Conservation (phyloP, 352 stramenopile species). For the Globisporangium perplexum region DNA sequence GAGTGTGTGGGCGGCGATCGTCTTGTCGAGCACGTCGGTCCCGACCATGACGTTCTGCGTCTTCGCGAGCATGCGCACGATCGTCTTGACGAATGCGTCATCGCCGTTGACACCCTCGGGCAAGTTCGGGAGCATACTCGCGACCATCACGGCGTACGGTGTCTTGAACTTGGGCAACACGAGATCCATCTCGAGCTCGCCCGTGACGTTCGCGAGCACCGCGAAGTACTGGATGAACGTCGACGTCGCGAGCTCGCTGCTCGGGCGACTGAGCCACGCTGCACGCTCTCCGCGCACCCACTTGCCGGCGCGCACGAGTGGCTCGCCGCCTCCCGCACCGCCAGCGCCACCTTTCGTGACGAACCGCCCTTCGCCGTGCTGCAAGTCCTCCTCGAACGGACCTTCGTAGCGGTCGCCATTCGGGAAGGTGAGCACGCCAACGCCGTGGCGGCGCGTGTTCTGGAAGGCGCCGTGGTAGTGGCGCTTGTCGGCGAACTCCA, state of each 20-base stretch:
- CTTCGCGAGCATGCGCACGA: slow-evolving; percentile 70
- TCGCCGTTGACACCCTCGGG: slow-evolving; percentile 59
- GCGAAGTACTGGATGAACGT: slow-evolving; percentile 80
- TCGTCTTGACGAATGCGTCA: slow-evolving; percentile 64
- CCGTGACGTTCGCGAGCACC: slow-evolving; percentile 25
- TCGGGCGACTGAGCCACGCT: slow-evolving; percentile 63
- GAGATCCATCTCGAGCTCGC: slow-evolving; percentile 63
- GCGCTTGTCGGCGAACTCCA: slow-evolving; percentile 65
- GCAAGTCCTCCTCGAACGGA: slow-evolving; percentile 77
- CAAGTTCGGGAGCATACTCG: slow-evolving; percentile 59
- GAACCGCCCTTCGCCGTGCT: slow-evolving; percentile 80
- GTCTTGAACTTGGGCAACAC: slow-evolving; percentile 60
- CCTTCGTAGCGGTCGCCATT: slow-evolving; percentile 91
- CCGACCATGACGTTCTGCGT: slow-evolving; percentile 71
- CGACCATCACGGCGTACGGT: slow-evolving; percentile 79
- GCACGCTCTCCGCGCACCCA: slow-evolving; percentile 63
- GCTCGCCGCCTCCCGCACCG: slow-evolving; percentile 29
- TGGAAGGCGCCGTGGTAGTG: slow-evolving; percentile 63
- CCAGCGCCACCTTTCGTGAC: slow-evolving; percentile 23
- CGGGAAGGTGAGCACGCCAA: slow-evolving; percentile 76
- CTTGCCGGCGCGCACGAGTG: slow-evolving; percentile 49
- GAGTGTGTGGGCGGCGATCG: slow-evolving; percentile 26
- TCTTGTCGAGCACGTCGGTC: slow-evolving; percentile 55
- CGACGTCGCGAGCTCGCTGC: slow-evolving; percentile 57
- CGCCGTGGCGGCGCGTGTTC: slow-evolving; percentile 59